Evolutionary conservation across 345 rosid species (phyloP), one percentile per base, ranked within the genome.

Genomic region (Salix arbutifolia): DNA sequence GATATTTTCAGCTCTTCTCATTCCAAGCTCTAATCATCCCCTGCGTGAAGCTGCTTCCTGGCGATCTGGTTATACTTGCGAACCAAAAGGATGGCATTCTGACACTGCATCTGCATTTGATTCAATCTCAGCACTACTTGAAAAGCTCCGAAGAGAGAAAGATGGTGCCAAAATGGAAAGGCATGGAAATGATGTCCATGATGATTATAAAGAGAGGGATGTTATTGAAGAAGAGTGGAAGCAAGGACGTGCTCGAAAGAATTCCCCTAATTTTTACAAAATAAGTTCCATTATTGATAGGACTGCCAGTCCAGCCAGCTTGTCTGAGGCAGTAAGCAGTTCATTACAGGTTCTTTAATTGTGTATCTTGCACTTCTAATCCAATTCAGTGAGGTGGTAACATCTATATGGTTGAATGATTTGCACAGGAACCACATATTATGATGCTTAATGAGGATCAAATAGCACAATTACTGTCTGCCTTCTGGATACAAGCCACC

Each of bases 401-500:
- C 33, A 42, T 78, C 53, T 77, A 46, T 4, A 46, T 46, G 44
- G 44, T 77, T 64, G 30, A 46, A 62, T 81, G 33, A 72, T 76
- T 81, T 74, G 58, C 69, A 67, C 89, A 96, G 99, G 91, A 90
- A 78, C 91, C 94, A 2, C 86, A 76, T 71, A 74, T 89, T 77
- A 82, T 92, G 89, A 91, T 85, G 90, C 83, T 92, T 40, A 91
- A 73, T 3, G 99, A 96, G 84, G 99, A 96, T 85, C 98, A 96
- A 87, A 87, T 93, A 5, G 80, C 92, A 79, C 98, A 89, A 69
- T 80, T 96, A 85, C 85, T 93, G 53, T 96, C 98, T 72, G 91
- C 94, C 67, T 90, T 92, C 82, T 93, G 99, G 98, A 81, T 89
- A 64, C 98, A 93, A 85, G 91, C 92, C 7, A 82, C 84, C 62